These are phyloP conservation scores for Backusella westeae DNA, from an alignment of 192 early-diverging fungal species.

Conservation along the genomic window DNA sequence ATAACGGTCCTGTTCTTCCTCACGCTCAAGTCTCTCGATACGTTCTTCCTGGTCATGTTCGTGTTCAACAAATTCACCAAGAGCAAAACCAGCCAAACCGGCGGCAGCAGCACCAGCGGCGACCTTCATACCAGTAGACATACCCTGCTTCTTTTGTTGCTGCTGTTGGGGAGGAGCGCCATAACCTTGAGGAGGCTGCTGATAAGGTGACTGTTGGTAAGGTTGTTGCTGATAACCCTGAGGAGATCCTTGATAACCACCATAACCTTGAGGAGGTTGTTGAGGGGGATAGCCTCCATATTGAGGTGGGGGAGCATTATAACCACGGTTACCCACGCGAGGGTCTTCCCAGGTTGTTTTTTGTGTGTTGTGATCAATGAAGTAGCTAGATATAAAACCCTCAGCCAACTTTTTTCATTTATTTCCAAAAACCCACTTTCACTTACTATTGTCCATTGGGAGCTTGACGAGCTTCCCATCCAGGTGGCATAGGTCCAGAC, in stretches of 20 bases:
- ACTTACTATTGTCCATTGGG: constrained; percentile 24
- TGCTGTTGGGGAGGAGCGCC: constrained; percentile 16
- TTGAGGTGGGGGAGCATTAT: not conserved
- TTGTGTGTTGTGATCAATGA: constrained; percentile 31
- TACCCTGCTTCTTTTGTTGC: not conserved
- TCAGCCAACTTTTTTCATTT: not conserved
- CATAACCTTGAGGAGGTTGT: not conserved
- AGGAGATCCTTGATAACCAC: not conserved
- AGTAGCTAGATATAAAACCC: constrained; percentile 10
- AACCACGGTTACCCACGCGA: constrained; percentile 6
- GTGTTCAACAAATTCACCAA: constrained; percentile 34
- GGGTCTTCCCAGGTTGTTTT: constrained; percentile 34
- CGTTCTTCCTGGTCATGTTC: constrained; percentile 28
- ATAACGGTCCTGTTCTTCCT: constrained; percentile 12
- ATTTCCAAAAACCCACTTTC: not conserved
- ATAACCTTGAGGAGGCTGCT: constrained; percentile 14
- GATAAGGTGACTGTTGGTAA: not conserved
- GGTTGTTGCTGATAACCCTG: not conserved
- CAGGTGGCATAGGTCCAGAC: constrained; percentile 10
- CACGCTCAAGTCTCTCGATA: constrained; percentile 16
- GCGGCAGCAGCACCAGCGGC: constrained; percentile 29
- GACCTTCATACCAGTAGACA: constrained; percentile 25
- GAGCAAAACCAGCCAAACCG: constrained; percentile 28
- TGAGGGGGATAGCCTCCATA: not conserved
- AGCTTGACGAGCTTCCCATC: constrained; percentile 27